Percentiles rank a stretch among this genome's conserved stretches.
Conservation (phyloP, 495 filamentous ascomycete genomes). For the Aspergillus cristatus region DNA sequence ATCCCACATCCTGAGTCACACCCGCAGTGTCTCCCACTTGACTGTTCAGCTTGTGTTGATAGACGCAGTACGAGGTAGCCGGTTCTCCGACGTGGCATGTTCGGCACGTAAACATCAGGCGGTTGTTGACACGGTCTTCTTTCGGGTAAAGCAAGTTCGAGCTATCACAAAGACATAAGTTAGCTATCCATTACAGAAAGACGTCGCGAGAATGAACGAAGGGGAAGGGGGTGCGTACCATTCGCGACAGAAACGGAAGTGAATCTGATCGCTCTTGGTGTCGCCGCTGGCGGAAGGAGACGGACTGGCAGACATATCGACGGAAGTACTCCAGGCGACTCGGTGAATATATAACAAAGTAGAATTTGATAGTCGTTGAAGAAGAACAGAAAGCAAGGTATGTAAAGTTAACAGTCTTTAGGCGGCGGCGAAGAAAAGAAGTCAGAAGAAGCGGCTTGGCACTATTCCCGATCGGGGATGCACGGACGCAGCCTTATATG, state of each 20-base stretch:
- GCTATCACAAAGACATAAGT: slow-evolving; percentile 30
- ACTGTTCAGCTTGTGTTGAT: slow-evolving; percentile 81
- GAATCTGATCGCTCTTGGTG: slow-evolving; percentile 64
- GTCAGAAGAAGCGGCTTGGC: not conserved
- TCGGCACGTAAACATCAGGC: slow-evolving; percentile 71
- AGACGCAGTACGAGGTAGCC: slow-evolving; percentile 79
- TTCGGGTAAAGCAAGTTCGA: slow-evolving; percentile 97
- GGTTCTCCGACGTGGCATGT: slow-evolving; percentile 85
- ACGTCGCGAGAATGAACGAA: not conserved
- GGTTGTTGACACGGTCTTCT: slow-evolving; percentile 63
- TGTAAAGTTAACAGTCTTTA: not conserved
- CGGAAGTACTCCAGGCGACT: too few species aligned
- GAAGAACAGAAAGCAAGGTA: not conserved
- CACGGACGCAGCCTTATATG: slow-evolving; percentile 1
- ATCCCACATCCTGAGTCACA: slow-evolving; percentile 91
- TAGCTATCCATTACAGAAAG: slow-evolving; percentile 1
- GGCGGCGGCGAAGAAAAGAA: slow-evolving; percentile 9
- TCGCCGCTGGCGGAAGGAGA: slow-evolving; percentile 46
- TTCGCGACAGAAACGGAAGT: slow-evolving; percentile 95
- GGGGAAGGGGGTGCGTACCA: slow-evolving; percentile 45
- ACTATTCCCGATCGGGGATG: slow-evolving; percentile 1
- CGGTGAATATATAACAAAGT: too few species aligned
- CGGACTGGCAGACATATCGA: slow-evolving; percentile 47
- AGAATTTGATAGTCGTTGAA: too few species aligned
- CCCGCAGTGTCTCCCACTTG: slow-evolving; percentile 91